Base-by-base conservation (phyloP, 140 eudicot species). In the Stevia rebaudiana region DNA sequence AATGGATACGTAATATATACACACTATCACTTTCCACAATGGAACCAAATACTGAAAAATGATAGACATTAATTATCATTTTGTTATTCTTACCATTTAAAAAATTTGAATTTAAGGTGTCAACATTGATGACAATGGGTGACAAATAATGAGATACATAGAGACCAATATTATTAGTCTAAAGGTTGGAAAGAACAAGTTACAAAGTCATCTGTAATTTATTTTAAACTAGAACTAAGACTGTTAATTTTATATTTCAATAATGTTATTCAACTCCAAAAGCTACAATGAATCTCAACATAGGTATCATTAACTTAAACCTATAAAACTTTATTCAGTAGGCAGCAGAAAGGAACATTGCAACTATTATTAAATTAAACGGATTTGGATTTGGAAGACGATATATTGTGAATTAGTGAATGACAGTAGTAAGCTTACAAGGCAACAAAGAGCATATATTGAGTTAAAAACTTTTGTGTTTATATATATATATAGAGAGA, bases 341-440 rank as follows among this genome's bases (percentile, higher is more conserved):
- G 35, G 71, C 62, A 65, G 61, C 33, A 35, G 72, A 53, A 15
- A 48, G 16, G 51, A 66, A 50, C 15, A 49, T 12, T 33, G 17
- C 21, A 30, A 48, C n/a, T 48, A 37, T 4, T 28, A 28, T 28
- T 28, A 28, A 1, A 1, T 28, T 28, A 28, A 4, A 28, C 4
- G 4, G 8, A 36, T 36, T 36, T 36, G 41, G 8, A 36, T 36
- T 36, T 36, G 41, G 41, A 36, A 36, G 41, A 36, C 41, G 11
- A 36, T 36, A 36, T 10, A 36, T 36, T 36, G 8, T 36, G 41
- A 36, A 7, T 66, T n/a, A 36, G 21, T 25, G 12, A n/a, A 36
- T 51, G n/a, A n/a, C 47, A 50, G 23, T 5, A 5, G 63, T 21
- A 37, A n/a, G 31, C 17, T 39, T 41, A 39, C 28, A 51, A 28